phyloP scores from a whole-genome alignment of 1,139 yeast species.

The Blastobotrys raffinosifermentans region DNA sequence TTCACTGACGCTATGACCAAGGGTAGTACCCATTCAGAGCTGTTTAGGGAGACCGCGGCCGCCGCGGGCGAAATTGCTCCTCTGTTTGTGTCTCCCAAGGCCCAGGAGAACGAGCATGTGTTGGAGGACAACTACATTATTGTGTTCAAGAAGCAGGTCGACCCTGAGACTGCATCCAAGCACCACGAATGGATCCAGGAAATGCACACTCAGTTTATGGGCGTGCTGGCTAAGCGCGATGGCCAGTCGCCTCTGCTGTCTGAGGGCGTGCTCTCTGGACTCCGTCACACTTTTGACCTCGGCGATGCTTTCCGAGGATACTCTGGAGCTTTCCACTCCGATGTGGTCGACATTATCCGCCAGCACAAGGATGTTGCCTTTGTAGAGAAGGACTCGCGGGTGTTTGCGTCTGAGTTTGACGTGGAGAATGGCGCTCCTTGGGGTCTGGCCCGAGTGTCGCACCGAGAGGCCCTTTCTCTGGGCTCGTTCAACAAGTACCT shows the following conservation, averaged over 20 bases:
- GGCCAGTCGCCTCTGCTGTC: slow-evolving; percentile 40
- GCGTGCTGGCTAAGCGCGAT: slow-evolving; percentile 28
- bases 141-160: slow-evolving; percentile 61
- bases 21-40: background rate
- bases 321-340: slow-evolving; percentile 64
- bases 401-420: slow-evolving; percentile 49
- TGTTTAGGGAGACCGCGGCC: slow-evolving; percentile 14
- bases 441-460: slow-evolving; percentile 95
- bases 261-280: slow-evolving; percentile 43
- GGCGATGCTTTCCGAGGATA: slow-evolving; percentile 40
- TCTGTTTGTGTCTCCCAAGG: slow-evolving; percentile 37
- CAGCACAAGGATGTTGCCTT: slow-evolving; percentile 66
- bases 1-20: slow-evolving; percentile 24
- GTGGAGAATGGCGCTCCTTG: slow-evolving; percentile 86
- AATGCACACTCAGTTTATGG: slow-evolving; percentile 37
- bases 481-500: slow-evolving; percentile 82
- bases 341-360: slow-evolving; percentile 65
- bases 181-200: slow-evolving; percentile 61
- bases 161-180: slow-evolving; percentile 46
- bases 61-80: slow-evolving; percentile 32
- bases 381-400: slow-evolving; percentile 71
- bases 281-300: slow-evolving; percentile 59
- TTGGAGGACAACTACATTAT: slow-evolving; percentile 75
- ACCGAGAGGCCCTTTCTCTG: slow-evolving; percentile 69
- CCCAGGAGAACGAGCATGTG: slow-evolving; percentile 42